These are phyloP conservation scores for Inonotus obliquus DNA, from an alignment of 1,284 basidiomycete species.

Conservation along the genomic window DNA sequence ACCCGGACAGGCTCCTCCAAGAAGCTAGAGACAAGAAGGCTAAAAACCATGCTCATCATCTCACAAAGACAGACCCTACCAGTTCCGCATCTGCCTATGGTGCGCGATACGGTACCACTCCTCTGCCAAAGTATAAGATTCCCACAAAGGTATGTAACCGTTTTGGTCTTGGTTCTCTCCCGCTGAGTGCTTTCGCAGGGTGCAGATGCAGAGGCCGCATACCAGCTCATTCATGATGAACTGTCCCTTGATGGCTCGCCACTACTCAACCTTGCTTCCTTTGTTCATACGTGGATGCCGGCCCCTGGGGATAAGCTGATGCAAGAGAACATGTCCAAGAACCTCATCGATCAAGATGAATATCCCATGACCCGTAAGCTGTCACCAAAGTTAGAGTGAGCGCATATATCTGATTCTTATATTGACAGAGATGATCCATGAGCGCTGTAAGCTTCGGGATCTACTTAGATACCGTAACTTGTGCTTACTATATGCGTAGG, in stretches of 20 bases:
- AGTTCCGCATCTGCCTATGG: slow-evolving; percentile 47
- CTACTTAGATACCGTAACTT: not conserved
- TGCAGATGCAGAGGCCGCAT: slow-evolving; percentile 51
- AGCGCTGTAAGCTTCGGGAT: slow-evolving; percentile 47
- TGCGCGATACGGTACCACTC: slow-evolving; percentile 56
- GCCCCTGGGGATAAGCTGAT: slow-evolving; percentile 66
- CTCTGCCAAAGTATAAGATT: slow-evolving; percentile 67
- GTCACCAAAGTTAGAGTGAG: slow-evolving; percentile 9
- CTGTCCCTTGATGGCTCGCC: slow-evolving; percentile 77
- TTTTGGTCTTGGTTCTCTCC: not conserved
- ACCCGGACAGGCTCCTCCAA: slow-evolving; percentile 56
- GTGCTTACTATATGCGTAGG: slow-evolving; percentile 27
- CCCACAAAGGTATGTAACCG: slow-evolving; percentile 43
- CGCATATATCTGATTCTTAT: not conserved
- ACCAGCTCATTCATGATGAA: slow-evolving; percentile 85
- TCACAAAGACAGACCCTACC: slow-evolving; percentile 34
- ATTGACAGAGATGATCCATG: slow-evolving; percentile 63
- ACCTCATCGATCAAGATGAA: slow-evolving; percentile 88
- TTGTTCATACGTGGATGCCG: slow-evolving; percentile 61
- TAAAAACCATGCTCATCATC: slow-evolving; percentile 30
- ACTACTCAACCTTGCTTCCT: slow-evolving; percentile 79
- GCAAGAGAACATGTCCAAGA: slow-evolving; percentile 84
- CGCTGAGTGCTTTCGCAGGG: slow-evolving; percentile 35
- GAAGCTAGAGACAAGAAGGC: slow-evolving; percentile 41
- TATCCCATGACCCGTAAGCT: slow-evolving; percentile 77